A percentile compares a stretch with the other conserved stretches of the same genome.
Evolutionary conservation across 2,329 filamentous ascomycete species (phyloP).

Genomic region (Nemania sp.): DNA sequence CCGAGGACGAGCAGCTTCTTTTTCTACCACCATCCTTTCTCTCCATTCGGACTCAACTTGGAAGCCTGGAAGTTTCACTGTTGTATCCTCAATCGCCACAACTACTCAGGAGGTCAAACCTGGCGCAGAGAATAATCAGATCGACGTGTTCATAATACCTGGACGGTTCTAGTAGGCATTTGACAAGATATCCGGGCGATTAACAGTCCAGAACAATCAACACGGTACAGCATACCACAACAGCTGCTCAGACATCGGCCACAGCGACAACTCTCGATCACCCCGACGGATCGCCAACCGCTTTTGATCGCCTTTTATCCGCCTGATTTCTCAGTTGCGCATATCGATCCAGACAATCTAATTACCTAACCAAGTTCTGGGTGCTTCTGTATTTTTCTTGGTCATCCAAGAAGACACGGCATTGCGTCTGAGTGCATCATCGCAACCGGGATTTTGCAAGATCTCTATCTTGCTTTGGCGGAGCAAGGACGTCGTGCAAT

Average conservation of each 20-base stretch:
- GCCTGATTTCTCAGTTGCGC: slow-evolving; percentile 35
- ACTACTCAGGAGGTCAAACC: slow-evolving; percentile 5
- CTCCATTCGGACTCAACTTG: slow-evolving; percentile 40
- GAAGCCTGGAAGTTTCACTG: slow-evolving; percentile 54
- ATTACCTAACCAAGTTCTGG: slow-evolving; percentile 12
- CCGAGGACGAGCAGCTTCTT: slow-evolving; percentile 30
- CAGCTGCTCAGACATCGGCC: background rate
- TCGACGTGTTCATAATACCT: slow-evolving; percentile 25
- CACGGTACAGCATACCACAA: slow-evolving; percentile 22
- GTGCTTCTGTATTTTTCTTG: background rate
- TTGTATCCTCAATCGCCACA: slow-evolving; percentile 46
- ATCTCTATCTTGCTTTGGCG: slow-evolving; percentile 33
- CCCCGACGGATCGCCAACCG: slow-evolving; percentile 19
- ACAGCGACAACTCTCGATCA: slow-evolving; percentile 37
- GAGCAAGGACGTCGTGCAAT: slow-evolving; percentile 34
- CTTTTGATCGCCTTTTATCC: slow-evolving; percentile 42
- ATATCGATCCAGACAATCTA: slow-evolving; percentile 9
- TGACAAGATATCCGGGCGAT: slow-evolving; percentile 9
- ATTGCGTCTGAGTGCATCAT: slow-evolving; percentile 31
- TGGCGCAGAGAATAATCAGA: background rate
- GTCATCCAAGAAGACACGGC: slow-evolving; percentile 10
- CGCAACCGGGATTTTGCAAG: slow-evolving; percentile 22
- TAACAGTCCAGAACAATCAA: slow-evolving; percentile 34
- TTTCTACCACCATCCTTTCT: slow-evolving; percentile 39
- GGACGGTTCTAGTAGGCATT: slow-evolving; percentile 28